phyloP scores from a whole-genome alignment of 2,329 filamentous ascomycete species.

The Lachnellula arida region DNA sequence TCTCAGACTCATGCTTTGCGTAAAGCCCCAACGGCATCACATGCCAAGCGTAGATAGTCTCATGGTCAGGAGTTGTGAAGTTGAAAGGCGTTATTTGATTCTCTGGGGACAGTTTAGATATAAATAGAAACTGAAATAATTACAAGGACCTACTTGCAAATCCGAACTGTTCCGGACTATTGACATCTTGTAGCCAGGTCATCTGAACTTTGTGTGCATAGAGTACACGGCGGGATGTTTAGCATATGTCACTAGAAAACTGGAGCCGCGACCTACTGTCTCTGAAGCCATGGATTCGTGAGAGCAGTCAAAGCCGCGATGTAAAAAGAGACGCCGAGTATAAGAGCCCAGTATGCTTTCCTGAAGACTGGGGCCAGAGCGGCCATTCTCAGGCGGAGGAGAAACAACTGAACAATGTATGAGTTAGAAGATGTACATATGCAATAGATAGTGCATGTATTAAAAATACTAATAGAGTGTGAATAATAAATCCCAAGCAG shows the following conservation, averaged over 20 bases:
- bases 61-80: constrained; percentile 67
- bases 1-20: constrained; percentile 59
- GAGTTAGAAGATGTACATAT: background rate
- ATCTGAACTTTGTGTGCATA: constrained; percentile 81
- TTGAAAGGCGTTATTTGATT: constrained; percentile 88
- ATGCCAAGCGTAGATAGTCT: constrained; percentile 85
- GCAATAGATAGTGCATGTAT: background rate
- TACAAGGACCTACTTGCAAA: constrained; percentile 63
- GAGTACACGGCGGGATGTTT: constrained; percentile 48
- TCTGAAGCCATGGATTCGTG: constrained; percentile 67
- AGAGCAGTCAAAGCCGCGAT: constrained; percentile 59
- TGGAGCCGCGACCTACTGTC: constrained; percentile 57
- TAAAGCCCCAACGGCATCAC: constrained; percentile 77
- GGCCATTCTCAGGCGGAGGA: constrained; percentile 16
- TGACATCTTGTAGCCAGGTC: constrained; percentile 65
- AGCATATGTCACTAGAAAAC: background rate
- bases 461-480: background rate
- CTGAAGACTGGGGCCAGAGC: constrained; percentile 41
- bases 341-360: constrained; percentile 47
- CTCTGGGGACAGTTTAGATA: constrained; percentile 41
- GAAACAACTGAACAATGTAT: background rate
- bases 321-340: constrained; percentile 60
- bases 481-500: background rate
- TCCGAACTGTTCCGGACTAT: constrained; percentile 76
- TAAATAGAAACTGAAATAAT: background rate